These are phyloP conservation scores for Rhizoclosmatium sp. DNA, from an alignment of 192 early-diverging fungal species.

Conservation along the genomic window DNA sequence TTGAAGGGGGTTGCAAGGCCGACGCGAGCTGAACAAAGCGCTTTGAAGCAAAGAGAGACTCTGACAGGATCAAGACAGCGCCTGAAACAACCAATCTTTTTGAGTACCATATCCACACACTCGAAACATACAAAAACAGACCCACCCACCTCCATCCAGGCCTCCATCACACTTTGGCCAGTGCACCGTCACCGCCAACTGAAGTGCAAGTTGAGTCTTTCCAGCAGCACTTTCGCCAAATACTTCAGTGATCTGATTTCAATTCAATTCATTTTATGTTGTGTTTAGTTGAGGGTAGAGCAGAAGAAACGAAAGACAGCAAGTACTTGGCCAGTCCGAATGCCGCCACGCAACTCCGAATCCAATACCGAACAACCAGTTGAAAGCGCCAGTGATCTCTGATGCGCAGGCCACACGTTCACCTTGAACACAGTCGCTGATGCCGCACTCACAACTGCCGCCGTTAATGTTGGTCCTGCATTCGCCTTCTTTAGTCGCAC, in stretches of 20 bases:
- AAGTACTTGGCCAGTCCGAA: slow-evolving; percentile 24
- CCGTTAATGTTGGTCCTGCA: too few relatives aligned
- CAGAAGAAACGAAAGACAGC: not conserved
- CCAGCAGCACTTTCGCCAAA: slow-evolving; percentile 72
- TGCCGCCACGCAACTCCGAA: slow-evolving; percentile 40
- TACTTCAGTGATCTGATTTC: slow-evolving; percentile 46
- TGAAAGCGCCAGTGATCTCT: slow-evolving; percentile 26
- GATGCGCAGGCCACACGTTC: not conserved
- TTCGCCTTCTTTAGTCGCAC: not conserved
- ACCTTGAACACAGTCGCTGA: too few relatives aligned
- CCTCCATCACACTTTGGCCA: slow-evolving; percentile 64
- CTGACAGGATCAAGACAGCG: slow-evolving; percentile 77
- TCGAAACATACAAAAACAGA: not conserved
- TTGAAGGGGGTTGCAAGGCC: not conserved
- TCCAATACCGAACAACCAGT: slow-evolving; percentile 39
- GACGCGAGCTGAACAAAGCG: slow-evolving; percentile 64
- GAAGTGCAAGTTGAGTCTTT: slow-evolving; percentile 88
- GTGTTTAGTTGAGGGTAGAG: too few relatives aligned
- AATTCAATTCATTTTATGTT: not conserved
- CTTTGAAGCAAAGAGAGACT: slow-evolving; percentile 73
- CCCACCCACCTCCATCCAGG: slow-evolving; percentile 4
- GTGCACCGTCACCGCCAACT: slow-evolving; percentile 77
- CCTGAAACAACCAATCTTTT: slow-evolving; percentile 70
- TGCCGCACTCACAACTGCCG: too few relatives aligned
- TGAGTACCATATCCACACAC: slow-evolving; percentile 74